Evolutionary conservation across 768 basidiomycete species (phyloP).

Genomic region (Termitomyces sp.): DNA sequence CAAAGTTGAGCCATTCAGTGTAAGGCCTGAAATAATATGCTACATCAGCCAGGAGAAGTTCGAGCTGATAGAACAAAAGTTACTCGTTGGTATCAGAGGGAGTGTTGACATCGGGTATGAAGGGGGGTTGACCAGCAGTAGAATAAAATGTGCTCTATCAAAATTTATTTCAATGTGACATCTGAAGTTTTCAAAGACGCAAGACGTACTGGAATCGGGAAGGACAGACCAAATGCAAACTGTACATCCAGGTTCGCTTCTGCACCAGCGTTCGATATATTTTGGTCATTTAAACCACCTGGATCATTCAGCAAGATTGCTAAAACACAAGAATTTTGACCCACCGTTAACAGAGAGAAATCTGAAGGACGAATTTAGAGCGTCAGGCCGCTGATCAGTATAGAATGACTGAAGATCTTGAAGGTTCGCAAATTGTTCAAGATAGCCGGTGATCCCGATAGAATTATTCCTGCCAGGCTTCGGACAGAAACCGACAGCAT

Average conservation of each 20-base stretch:
- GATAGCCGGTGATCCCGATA: conserved; percentile 51
- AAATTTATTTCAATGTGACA: not conserved
- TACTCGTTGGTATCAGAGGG: conserved; percentile 36
- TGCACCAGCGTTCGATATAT: conserved; percentile 39
- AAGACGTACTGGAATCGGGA: conserved; percentile 41
- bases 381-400: conserved; percentile 39
- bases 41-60: not conserved
- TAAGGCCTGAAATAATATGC: conserved; percentile 15
- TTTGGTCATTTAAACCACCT: conserved; percentile 65
- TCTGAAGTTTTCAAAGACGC: not conserved
- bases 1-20: conserved; percentile 55
- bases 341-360: conserved; percentile 52
- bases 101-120: conserved; percentile 38
- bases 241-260: conserved; percentile 71
- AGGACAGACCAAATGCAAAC: conserved; percentile 59
- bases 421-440: conserved; percentile 48
- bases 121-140: conserved; percentile 59
- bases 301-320: conserved; percentile 6
- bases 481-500: conserved; percentile 40
- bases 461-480: conserved; percentile 32
- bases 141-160: conserved; percentile 49
- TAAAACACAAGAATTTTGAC: conserved; percentile 1
- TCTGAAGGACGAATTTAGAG: conserved; percentile 44
- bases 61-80: not conserved
- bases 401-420: conserved; percentile 50